These are phyloP conservation scores for Trametes villosa DNA, from an alignment of 768 basidiomycete genomes.

Conservation along the genomic window DNA sequence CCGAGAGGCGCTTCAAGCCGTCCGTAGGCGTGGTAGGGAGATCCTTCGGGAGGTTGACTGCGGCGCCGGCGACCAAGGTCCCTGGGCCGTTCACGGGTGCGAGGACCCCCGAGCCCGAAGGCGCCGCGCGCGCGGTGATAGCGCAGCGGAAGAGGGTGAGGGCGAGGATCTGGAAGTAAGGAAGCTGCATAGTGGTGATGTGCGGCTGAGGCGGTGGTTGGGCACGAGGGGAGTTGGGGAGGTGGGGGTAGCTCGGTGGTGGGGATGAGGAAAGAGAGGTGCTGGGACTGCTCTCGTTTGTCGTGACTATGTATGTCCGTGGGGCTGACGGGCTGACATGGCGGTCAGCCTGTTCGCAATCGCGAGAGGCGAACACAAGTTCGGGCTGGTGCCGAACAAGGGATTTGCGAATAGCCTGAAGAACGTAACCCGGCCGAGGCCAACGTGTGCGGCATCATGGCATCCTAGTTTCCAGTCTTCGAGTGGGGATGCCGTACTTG, in stretches of 20 bases:
- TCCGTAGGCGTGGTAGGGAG: too few species aligned
- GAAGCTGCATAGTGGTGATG: constrained; percentile 5
- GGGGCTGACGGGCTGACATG: neutral
- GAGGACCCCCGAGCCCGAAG: too few species aligned
- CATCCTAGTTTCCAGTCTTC: too few species aligned
- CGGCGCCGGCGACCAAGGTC: neutral
- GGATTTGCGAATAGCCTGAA: too few species aligned
- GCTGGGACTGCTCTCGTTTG: neutral
- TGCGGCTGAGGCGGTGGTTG: neutral
- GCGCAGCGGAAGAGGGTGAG: constrained; percentile 6
- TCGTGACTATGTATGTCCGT: neutral
- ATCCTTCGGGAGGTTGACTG: neutral
- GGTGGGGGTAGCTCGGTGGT: neutral
- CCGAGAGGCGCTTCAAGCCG: neutral
- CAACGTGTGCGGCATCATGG: too few species aligned
- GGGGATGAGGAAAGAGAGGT: neutral
- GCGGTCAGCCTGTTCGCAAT: neutral
- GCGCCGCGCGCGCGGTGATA: constrained; percentile 4
- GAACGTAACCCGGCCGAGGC: too few species aligned
- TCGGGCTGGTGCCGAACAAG: too few species aligned
- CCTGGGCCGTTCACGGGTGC: too few species aligned
- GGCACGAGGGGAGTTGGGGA: neutral
- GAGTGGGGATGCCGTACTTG: too few species aligned
- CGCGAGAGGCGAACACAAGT: neutral
- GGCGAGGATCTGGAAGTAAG: constrained; percentile 7